A percentile compares a stretch with the other conserved stretches of the same genome.
Conservation (phyloP, 2,329 filamentous ascomycete genomes). For the Sarocladiaceae sp. region DNA sequence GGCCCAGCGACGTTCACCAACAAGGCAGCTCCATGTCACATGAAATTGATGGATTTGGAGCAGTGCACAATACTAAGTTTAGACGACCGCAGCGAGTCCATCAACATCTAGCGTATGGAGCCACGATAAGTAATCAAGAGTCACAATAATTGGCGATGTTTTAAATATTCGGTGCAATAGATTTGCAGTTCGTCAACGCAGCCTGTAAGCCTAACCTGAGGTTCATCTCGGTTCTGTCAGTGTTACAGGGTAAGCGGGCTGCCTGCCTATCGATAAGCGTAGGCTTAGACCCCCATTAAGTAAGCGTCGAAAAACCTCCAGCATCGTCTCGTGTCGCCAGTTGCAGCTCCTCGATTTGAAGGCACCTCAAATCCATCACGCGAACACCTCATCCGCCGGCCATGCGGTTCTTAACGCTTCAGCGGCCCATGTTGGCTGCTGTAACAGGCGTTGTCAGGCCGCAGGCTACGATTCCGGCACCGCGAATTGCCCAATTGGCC, state of each 20-base stretch:
- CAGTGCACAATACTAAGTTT: no score
- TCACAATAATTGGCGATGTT: no score
- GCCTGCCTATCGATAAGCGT: conserved; percentile 13
- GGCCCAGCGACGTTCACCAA: no score
- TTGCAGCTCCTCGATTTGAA: conserved; percentile 16
- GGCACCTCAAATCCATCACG: conserved; percentile 12
- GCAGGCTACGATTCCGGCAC: conserved; percentile 17
- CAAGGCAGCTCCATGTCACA: no score
- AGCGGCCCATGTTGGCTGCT: conserved; percentile 41
- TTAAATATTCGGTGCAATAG: no score
- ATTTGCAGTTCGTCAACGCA: no score
- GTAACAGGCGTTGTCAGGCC: conserved; percentile 25
- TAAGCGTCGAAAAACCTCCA: background rate
- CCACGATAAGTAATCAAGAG: no score
- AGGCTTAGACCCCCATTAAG: conserved; percentile 21
- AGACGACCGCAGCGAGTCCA: no score
- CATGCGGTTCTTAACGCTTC: conserved; percentile 44
- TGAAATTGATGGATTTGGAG: no score
- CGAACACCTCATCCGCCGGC: conserved; percentile 29
- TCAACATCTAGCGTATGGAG: no score
- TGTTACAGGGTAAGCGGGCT: background rate
- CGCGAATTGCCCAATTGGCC: conserved; percentile 25
- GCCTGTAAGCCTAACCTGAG: no score
- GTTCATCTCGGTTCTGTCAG: no score
- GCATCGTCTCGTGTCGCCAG: background rate